phyloP scores from a whole-genome alignment of 2,329 filamentous ascomycete species.

The Sphaceloma murrayae region DNA sequence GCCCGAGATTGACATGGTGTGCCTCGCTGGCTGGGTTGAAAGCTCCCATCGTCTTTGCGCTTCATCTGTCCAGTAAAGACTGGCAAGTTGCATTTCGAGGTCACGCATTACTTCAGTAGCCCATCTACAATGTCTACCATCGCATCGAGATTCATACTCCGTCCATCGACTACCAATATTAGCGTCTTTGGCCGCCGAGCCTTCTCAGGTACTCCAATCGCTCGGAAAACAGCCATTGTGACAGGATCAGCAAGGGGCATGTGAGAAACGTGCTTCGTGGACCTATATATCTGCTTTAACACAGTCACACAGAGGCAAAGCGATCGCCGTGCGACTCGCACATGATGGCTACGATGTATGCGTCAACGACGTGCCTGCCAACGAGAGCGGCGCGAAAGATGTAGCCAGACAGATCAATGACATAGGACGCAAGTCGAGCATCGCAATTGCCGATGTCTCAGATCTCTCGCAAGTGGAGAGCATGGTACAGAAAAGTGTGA shows the following conservation, averaged over 20 bases:
- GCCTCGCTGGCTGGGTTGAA: too few species aligned
- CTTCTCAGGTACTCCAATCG: conserved; percentile 11
- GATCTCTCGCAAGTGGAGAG: conserved; percentile 43
- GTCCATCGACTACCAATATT: background rate
- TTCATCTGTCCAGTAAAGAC: too few species aligned
- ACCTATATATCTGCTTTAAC: background rate
- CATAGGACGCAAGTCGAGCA: conserved; percentile 45
- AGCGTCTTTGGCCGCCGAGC: background rate
- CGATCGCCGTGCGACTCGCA: conserved; percentile 54
- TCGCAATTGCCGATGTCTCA: conserved; percentile 53
- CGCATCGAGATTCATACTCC: background rate
- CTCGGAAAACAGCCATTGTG: conserved; percentile 27
- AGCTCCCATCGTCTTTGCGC: too few species aligned
- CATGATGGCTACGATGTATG: conserved; percentile 57
- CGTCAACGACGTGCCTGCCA: conserved; percentile 52
- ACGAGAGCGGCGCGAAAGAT: conserved; percentile 44
- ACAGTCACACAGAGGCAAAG: conserved; percentile 42
- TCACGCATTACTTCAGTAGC: background rate
- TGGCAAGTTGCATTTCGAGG: too few species aligned
- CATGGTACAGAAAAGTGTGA: conserved; percentile 45
- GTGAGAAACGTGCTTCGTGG: conserved; percentile 16
- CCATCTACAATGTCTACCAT: background rate
- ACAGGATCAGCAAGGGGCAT: conserved; percentile 31
- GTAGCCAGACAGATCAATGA: conserved; percentile 44
- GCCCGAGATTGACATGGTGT: too few species aligned